Conservation (phyloP, 2,329 filamentous ascomycete species). For the Fusarium illudens region DNA sequence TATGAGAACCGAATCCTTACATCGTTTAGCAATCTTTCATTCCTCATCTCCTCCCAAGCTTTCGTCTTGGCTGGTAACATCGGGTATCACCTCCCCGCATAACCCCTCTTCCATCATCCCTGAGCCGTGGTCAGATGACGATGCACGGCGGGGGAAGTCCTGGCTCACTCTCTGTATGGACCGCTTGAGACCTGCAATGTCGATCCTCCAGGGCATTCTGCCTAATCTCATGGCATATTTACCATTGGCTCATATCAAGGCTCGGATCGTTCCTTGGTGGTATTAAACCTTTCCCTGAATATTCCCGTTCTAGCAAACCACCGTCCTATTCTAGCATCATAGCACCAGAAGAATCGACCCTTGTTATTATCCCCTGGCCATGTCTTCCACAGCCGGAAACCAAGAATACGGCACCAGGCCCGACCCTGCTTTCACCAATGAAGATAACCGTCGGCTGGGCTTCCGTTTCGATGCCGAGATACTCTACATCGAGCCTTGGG, state of each 20-base stretch:
- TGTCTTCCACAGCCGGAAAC: conserved; percentile 10
- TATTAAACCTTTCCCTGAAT: conserved; percentile 7
- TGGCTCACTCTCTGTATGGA: not conserved
- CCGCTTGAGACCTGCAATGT: not conserved
- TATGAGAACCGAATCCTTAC: not conserved
- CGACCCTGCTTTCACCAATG: conserved; percentile 21
- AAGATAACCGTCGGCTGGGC: conserved; percentile 38
- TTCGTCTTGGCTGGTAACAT: not conserved
- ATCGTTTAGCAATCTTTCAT: not conserved
- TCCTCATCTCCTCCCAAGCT: too few relatives aligned
- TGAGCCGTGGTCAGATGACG: not conserved
- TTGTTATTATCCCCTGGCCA: not conserved
- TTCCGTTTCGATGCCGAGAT: conserved; percentile 54
- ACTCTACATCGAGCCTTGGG: conserved; percentile 60
- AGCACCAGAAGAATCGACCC: not conserved
- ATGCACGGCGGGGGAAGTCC: not conserved
- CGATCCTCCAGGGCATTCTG: conserved; percentile 5
- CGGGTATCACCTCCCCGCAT: not conserved
- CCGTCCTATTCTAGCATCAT: not conserved
- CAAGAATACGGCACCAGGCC: conserved; percentile 27
- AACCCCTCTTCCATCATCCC: not conserved
- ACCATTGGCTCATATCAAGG: not conserved
- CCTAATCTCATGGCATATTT: conserved; percentile 1
- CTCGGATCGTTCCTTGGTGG: not conserved
- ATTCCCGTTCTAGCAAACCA: not conserved